Evolutionary conservation across 768 basidiomycete genomes (phyloP).

Genomic region (Glaciozyma martinii): DNA sequence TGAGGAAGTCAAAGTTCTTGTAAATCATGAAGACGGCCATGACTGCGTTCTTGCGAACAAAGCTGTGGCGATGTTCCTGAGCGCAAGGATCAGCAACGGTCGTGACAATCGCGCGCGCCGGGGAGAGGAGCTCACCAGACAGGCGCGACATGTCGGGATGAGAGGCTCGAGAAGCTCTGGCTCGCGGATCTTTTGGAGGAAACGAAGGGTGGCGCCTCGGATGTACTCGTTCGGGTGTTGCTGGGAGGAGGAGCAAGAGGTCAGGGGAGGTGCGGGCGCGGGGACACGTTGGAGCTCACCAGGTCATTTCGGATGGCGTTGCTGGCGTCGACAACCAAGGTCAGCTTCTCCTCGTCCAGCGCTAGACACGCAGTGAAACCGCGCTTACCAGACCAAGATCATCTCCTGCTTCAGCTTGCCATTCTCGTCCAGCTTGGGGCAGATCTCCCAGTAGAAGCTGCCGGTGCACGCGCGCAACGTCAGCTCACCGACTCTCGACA

Average conservation of each 20-base stretch:
- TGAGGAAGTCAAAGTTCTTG: conserved; percentile 84
- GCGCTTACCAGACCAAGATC: conserved; percentile 90
- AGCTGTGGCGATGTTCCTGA: conserved; percentile 90
- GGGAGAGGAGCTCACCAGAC: conserved; percentile 48
- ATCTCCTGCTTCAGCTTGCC: conserved; percentile 99
- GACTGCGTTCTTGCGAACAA: conserved; percentile 96
- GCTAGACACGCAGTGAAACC: not conserved
- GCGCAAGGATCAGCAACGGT: too few species aligned
- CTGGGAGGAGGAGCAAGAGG: conserved; percentile 41
- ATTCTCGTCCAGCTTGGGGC: conserved; percentile 91
- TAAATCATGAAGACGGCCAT: conserved; percentile 93
- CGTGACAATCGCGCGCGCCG: not conserved
- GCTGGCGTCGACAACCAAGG: conserved; percentile 41
- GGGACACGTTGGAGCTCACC: conserved; percentile 45
- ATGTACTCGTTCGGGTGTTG: conserved; percentile 99
- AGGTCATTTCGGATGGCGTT: conserved; percentile 98
- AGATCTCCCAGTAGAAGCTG: conserved; percentile 95
- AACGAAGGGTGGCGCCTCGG: conserved; percentile 91
- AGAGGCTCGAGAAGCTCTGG: conserved; percentile 90
- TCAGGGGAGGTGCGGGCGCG: not conserved
- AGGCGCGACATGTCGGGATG: conserved; percentile 82
- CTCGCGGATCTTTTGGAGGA: conserved; percentile 91
- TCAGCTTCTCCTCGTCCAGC: not conserved
- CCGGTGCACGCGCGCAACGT: not conserved
- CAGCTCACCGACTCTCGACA: not conserved